Evolutionary conservation across 2,329 filamentous ascomycete species (phyloP), one percentile per base, ranked within the genome.

Genomic region (Gnomoniopsis smithogilvyi): DNA sequence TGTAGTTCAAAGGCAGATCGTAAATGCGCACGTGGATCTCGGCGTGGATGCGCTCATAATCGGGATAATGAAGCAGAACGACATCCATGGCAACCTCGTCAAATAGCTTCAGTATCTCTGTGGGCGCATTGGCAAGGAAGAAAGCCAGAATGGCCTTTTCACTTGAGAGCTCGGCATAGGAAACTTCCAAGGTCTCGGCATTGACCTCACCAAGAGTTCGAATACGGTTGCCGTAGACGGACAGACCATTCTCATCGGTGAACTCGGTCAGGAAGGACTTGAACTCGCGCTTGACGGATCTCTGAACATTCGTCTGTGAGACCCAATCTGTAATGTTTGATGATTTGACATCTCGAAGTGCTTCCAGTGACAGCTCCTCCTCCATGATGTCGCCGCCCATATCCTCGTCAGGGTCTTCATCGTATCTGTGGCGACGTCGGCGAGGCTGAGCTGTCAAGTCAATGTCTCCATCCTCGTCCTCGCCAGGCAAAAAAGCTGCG

Each of bases 11-110:
- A 3, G 95, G 96, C 17, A 99, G 81, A 67, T 98, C 94, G 22
- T 92, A 93, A 70, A 99, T 96, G 62, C 95, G 92, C 57, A 99
- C 94, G 71, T 99, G 95, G 55, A 99, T 96, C 73, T 99, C 95
- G 30, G 92, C 90, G 74, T 98, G 95, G 67, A 99, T 99, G 63
- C 92, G 90, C 72, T 96, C 92, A 73, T 99, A 99, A 73, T 98
- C 93, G 1, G 93, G 94, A 75, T 98, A 99, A 73, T 98, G 92
- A 56, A 98, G 86, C 22, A 98, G 84, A 6, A 96, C 94, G 41
- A 96, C 93, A 64, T 99, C 95, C 85, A 99, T 94, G 59, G 95
- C 94, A 3, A 97, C 94, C 65, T 96, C 88, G 67, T 99, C 95
- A 69, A 99, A 98, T 51, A 99, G 88, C 72, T 95, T 95, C 62